A percentile compares a stretch with the other conserved stretches of the same genome.
These are phyloP conservation scores for Amanita pallidorosea DNA, from an alignment of 768 basidiomycete species.

Conservation along the genomic window DNA sequence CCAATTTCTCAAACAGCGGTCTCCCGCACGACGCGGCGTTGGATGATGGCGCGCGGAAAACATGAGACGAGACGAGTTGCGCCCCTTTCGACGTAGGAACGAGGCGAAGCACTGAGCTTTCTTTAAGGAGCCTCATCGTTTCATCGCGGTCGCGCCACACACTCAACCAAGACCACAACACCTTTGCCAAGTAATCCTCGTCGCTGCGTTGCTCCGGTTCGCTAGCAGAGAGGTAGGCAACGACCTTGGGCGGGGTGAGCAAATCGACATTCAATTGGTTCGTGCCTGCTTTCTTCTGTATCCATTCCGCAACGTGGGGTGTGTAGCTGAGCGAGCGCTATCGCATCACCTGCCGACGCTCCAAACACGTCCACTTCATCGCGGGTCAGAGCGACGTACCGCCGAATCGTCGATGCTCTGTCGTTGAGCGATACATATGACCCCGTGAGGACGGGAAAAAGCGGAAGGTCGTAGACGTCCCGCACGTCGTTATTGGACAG, in stretches of 20 bases:
- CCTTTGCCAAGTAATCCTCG: constrained; percentile 22
- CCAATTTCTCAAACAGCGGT: constrained; percentile 15
- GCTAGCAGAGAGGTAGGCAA: constrained; percentile 10
- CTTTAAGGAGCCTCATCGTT: neutral
- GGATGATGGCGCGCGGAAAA: constrained; percentile 17
- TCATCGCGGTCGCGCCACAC: constrained; percentile 11
- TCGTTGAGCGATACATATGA: neutral
- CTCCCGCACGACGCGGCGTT: constrained; percentile 10
- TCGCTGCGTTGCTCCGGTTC: constrained; percentile 11
- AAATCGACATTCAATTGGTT: constrained; percentile 19
- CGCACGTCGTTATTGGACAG: constrained; percentile 20
- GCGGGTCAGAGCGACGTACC: constrained; percentile 18
- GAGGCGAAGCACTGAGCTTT: constrained; percentile 11
- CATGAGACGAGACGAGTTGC: constrained; percentile 10
- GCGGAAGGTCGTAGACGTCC: constrained; percentile 24
- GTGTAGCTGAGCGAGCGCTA: constrained; percentile 20
- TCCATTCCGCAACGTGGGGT: constrained; percentile 11
- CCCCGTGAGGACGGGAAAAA: constrained; percentile 20
- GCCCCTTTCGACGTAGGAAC: constrained; percentile 24
- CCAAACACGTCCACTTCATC: constrained; percentile 19
- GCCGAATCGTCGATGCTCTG: neutral
- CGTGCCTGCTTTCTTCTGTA: constrained; percentile 13
- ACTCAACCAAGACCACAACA: constrained; percentile 37
- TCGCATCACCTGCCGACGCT: constrained; percentile 9
- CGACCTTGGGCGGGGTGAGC: constrained; percentile 16